phyloP scores from a whole-genome alignment of 306 rosid genomes.

The Bauhinia variegata region DNA sequence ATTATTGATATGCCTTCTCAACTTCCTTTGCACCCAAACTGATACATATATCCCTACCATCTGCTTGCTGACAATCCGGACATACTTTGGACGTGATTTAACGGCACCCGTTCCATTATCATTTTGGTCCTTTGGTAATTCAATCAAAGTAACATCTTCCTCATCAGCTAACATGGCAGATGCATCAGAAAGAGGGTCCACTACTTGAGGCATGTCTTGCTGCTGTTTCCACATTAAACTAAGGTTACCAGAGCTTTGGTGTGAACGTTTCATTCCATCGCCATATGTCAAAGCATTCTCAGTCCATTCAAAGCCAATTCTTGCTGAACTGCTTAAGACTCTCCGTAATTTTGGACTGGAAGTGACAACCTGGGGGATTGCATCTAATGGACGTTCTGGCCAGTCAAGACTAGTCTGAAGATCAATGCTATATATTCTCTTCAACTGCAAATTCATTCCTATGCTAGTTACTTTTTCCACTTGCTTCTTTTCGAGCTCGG shows the following conservation, averaged over 20 bases:
- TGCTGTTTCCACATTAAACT: constrained; percentile 52
- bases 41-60: constrained; percentile 97
- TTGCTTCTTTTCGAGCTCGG: constrained; percentile 45
- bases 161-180: constrained; percentile 49
- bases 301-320: constrained; percentile 61
- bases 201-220: constrained; percentile 48
- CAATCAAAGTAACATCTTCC: constrained; percentile 58
- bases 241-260: constrained; percentile 70
- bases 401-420: constrained; percentile 64
- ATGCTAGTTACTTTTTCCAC: constrained; percentile 46
- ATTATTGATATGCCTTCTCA: constrained; percentile 87
- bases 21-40: constrained; percentile 84
- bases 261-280: constrained; percentile 57
- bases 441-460: constrained; percentile 54
- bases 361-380: constrained; percentile 64
- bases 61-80: constrained; percentile 92
- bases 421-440: constrained; percentile 67
- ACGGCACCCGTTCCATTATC: constrained; percentile 18
- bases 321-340: constrained; percentile 76
- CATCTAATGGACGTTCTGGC: constrained; percentile 92
- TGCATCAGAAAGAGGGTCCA: constrained; percentile 56
- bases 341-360: constrained; percentile 72
- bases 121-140: constrained; percentile 42
- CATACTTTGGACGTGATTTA: constrained; percentile 58
- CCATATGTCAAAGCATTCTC: constrained; percentile 49